Conservation (phyloP, 768 basidiomycete genomes). For the Cystobasidium ongulense region DNA sequence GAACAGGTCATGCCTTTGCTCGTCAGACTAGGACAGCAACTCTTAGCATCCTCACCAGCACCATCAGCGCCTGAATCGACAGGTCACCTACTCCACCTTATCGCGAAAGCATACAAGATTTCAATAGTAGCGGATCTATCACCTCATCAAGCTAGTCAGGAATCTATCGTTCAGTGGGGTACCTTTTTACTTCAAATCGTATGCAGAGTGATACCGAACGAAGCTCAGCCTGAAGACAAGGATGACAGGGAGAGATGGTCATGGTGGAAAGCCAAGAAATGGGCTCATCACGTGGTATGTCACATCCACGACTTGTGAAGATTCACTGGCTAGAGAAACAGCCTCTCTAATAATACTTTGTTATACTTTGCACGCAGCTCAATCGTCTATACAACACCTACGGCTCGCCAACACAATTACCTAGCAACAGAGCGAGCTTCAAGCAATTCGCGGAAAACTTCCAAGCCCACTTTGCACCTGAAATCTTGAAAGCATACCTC, state of each 20-base stretch:
- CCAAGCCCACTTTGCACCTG: conserved; percentile 89
- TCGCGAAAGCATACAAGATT: conserved; percentile 77
- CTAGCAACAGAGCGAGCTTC: conserved; percentile 64
- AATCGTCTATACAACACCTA: conserved; percentile 51
- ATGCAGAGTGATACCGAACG: conserved; percentile 39
- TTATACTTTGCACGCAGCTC: neutral
- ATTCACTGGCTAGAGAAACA: neutral
- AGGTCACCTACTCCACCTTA: conserved; percentile 73
- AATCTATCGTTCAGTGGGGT: conserved; percentile 79
- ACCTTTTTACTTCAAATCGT: conserved; percentile 66
- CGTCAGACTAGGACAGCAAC: conserved; percentile 62
- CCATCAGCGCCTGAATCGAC: conserved; percentile 48
- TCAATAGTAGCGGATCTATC: conserved; percentile 68
- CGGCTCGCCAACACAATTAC: conserved; percentile 80
- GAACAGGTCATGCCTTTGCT: conserved; percentile 64
- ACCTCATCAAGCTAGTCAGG: conserved; percentile 56
- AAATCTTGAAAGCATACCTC: conserved; percentile 74
- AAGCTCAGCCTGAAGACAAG: conserved; percentile 26
- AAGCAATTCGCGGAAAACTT: conserved; percentile 67
- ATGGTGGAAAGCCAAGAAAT: conserved; percentile 91
- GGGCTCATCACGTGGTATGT: conserved; percentile 76
- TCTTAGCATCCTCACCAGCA: conserved; percentile 57
- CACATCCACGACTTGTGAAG: conserved; percentile 27
- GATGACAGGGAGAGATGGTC: conserved; percentile 51
- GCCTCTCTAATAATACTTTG: neutral